phyloP scores from a whole-genome alignment of 1,284 basidiomycete species.

The Papiliotrema nemorosa region DNA sequence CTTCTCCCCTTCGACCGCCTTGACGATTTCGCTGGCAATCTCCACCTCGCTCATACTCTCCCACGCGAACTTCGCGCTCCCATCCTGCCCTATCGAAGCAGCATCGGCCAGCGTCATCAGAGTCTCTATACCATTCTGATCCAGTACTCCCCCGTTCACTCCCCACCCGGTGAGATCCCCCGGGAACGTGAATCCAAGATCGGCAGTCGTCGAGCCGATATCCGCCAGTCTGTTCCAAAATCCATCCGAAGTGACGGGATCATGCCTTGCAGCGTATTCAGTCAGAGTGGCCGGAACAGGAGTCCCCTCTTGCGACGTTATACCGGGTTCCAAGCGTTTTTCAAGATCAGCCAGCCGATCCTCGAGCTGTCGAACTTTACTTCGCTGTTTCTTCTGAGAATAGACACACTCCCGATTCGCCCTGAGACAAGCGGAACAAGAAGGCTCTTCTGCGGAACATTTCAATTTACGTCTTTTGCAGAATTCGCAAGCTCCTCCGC shows the following conservation, averaged over 20 bases:
- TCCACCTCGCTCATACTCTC: conserved; percentile 25
- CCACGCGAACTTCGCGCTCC: conserved; percentile 18
- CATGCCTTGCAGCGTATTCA: too few relatives aligned
- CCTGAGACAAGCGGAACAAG: conserved; percentile 40
- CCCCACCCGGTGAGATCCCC: background rate
- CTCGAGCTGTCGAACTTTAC: conserved; percentile 40
- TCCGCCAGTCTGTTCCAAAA: background rate
- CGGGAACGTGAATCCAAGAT: background rate
- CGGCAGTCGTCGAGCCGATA: background rate
- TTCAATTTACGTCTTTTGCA: conserved; percentile 49
- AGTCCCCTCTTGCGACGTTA: background rate
- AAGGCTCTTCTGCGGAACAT: conserved; percentile 44
- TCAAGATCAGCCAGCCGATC: conserved; percentile 44
- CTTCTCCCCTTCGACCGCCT: conserved; percentile 27
- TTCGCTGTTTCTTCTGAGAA: conserved; percentile 44
- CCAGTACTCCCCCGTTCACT: background rate
- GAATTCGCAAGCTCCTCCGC: conserved; percentile 49
- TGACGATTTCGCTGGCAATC: conserved; percentile 29
- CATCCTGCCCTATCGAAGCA: conserved; percentile 29
- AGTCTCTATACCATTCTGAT: conserved; percentile 6
- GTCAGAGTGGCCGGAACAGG: background rate
- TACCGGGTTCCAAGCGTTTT: conserved; percentile 19
- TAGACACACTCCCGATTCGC: conserved; percentile 42
- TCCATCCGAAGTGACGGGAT: too few relatives aligned
- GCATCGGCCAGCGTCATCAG: conserved; percentile 49